Conservation (phyloP, 306 rosid genomes). For the Vigna angularis region DNA sequence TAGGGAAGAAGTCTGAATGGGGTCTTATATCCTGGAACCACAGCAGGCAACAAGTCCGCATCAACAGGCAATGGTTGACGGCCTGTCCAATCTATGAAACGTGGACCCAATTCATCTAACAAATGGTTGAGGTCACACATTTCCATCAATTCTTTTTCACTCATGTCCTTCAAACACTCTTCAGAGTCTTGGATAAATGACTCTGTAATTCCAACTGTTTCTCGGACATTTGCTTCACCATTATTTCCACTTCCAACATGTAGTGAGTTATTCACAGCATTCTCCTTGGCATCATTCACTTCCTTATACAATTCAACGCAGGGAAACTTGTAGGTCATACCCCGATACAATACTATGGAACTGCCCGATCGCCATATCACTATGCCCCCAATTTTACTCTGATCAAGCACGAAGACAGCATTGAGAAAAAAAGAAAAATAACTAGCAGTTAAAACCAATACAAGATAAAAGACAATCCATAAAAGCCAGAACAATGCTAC, state of each 20-base stretch:
- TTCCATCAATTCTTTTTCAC: constrained; percentile 64
- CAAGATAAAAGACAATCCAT: constrained; percentile 14
- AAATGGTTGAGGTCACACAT: constrained; percentile 68
- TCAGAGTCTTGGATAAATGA: constrained; percentile 46
- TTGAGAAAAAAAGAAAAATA: constrained; percentile 35
- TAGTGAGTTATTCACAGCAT: constrained; percentile 32
- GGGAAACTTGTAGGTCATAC: constrained; percentile 77
- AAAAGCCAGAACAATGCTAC: neutral
- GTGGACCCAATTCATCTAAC: constrained; percentile 90
- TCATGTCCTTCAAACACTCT: constrained; percentile 60
- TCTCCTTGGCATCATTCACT: constrained; percentile 41
- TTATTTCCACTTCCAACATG: constrained; percentile 44
- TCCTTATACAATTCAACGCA: constrained; percentile 62
- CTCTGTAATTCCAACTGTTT: constrained; percentile 42
- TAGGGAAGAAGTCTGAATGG: constrained; percentile 87
- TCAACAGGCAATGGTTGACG: constrained; percentile 91
- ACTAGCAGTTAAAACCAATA: constrained; percentile 33
- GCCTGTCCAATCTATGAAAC: constrained; percentile 89
- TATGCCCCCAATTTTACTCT: constrained; percentile 88
- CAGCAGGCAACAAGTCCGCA: constrained; percentile 81
- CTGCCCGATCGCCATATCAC: constrained; percentile 96
- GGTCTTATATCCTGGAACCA: constrained; percentile 71
- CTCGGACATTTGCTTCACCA: constrained; percentile 34
- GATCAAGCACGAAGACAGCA: constrained; percentile 39
- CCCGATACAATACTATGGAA: constrained; percentile 83